phyloP scores from a whole-genome alignment of 2,329 filamentous ascomycete genomes.

The Penicillium sclerotiorum region DNA sequence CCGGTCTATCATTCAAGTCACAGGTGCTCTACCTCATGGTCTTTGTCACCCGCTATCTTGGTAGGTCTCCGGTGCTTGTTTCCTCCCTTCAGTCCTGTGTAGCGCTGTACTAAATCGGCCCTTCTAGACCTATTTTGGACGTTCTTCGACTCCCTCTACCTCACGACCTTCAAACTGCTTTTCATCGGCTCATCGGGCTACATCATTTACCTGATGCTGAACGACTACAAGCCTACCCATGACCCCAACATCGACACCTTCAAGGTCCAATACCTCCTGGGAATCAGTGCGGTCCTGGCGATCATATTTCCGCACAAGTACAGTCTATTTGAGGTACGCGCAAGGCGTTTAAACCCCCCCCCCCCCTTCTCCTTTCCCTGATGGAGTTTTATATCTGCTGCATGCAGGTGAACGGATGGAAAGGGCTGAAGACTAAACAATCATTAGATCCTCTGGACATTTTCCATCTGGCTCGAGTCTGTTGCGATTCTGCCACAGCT shows the following conservation, averaged over 20 bases:
- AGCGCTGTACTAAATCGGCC: slow-evolving; percentile 5
- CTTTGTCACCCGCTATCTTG: slow-evolving; percentile 90
- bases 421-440: too few species aligned
- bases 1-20: slow-evolving; percentile 98
- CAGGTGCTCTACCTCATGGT: slow-evolving; percentile 93
- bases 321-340: slow-evolving; percentile 64
- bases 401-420: too few species aligned
- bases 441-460: slow-evolving; percentile 84
- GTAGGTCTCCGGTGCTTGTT: slow-evolving; percentile 47
- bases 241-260: slow-evolving; percentile 97
- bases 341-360: neutral
- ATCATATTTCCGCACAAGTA: slow-evolving; percentile 86
- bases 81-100: neutral
- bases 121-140: slow-evolving; percentile 76
- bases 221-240: slow-evolving; percentile 95
- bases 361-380: too few species aligned
- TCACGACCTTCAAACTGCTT: slow-evolving; percentile 91
- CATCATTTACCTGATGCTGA: slow-evolving; percentile 97
- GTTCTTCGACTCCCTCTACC: slow-evolving; percentile 80
- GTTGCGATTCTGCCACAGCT: slow-evolving; percentile 96
- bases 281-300: slow-evolving; percentile 75
- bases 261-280: slow-evolving; percentile 91
- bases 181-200: slow-evolving; percentile 91
- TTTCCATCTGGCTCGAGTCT: slow-evolving; percentile 96
- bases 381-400: too few species aligned